These are phyloP conservation scores for Rubus parviflorus DNA, from an alignment of 306 rosid genomes.

Conservation along the genomic window DNA sequence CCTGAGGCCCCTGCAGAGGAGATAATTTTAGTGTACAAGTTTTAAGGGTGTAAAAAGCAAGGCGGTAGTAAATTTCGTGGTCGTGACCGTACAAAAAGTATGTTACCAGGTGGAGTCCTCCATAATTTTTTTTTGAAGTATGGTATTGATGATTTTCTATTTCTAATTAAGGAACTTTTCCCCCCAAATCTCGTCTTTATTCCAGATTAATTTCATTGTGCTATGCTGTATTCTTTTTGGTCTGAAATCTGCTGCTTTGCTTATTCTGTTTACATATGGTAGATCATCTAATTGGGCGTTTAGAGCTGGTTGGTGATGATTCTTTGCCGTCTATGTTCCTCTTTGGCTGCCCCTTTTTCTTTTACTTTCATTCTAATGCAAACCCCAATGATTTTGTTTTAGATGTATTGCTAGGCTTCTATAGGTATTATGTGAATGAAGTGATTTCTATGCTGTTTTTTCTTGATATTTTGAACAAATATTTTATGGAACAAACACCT, in stretches of 20 bases:
- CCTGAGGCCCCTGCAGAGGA: conserved; percentile 41
- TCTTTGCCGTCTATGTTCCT: background rate
- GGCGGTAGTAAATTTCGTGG: conserved; percentile 39
- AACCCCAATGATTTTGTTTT: background rate
- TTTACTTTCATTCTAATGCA: background rate
- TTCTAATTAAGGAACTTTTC: conserved; percentile 12
- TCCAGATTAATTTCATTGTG: background rate
- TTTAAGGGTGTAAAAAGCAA: conserved; percentile 49
- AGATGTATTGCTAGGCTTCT: background rate
- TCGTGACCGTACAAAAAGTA: conserved; percentile 48
- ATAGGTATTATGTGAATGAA: background rate
- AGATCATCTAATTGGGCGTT: background rate
- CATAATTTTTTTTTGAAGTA: conserved; percentile 14
- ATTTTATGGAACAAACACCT: too few relatives aligned
- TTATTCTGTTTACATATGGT: background rate
- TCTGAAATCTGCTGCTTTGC: background rate
- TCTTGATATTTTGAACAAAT: background rate
- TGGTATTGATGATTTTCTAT: conserved; percentile 27
- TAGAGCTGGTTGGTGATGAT: background rate
- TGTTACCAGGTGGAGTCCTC: conserved; percentile 35
- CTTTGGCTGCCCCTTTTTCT: background rate
- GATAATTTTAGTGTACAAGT: conserved; percentile 46
- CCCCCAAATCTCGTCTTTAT: background rate
- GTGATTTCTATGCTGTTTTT: background rate
- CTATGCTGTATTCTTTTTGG: background rate